These are phyloP conservation scores for Allium cepa DNA, from an alignment of 106 monocot species.

Conservation along the genomic window DNA sequence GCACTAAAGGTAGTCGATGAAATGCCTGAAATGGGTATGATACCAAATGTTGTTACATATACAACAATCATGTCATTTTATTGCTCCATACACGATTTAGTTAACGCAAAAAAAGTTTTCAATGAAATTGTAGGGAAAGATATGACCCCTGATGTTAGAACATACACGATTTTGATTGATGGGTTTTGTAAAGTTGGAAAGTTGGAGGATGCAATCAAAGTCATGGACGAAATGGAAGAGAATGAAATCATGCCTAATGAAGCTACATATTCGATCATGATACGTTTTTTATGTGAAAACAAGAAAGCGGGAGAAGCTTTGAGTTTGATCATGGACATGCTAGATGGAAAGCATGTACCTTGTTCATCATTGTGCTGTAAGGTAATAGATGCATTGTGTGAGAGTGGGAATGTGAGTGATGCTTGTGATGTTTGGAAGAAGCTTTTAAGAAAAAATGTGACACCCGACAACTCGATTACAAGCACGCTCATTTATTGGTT, in stretches of 20 bases:
- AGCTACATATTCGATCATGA: slow-evolving; percentile 57
- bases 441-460: slow-evolving; percentile 54
- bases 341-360: slow-evolving; percentile 42
- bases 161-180: slow-evolving; percentile 51
- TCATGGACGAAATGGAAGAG: slow-evolving; percentile 80
- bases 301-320: slow-evolving; percentile 54
- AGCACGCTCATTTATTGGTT: slow-evolving; percentile 82
- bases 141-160: slow-evolving; percentile 38
- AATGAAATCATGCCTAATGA: slow-evolving; percentile 40
- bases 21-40: slow-evolving; percentile 65
- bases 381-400: slow-evolving; percentile 69
- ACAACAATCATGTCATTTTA: slow-evolving; percentile 50
- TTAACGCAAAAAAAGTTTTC: slow-evolving; percentile 30
- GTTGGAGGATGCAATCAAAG: slow-evolving; percentile 33
- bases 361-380: slow-evolving; percentile 49
- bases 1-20: slow-evolving; percentile 64
- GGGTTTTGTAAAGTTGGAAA: slow-evolving; percentile 44
- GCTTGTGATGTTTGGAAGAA: slow-evolving; percentile 66
- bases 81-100: slow-evolving; percentile 36
- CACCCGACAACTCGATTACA: slow-evolving; percentile 58
- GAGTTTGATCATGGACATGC: slow-evolving; percentile 58
- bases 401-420: slow-evolving; percentile 55
- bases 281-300: slow-evolving; percentile 46
- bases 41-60: slow-evolving; percentile 57
- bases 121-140: slow-evolving; percentile 27